phyloP scores from a whole-genome alignment of 495 filamentous ascomycete genomes.

The Staphylotrichum longicolle region DNA sequence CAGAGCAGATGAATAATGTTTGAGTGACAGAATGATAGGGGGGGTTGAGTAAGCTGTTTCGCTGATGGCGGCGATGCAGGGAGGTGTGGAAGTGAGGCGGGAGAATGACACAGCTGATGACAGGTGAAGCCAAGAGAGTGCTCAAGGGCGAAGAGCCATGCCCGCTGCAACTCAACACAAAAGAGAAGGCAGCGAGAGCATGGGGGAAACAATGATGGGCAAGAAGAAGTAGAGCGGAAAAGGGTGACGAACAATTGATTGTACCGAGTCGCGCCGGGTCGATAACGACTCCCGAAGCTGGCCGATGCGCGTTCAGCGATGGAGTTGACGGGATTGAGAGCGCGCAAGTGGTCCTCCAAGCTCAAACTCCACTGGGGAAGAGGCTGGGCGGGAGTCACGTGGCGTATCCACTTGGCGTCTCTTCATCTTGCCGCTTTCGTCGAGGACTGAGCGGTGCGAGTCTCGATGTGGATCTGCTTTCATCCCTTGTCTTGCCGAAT shows the following conservation, averaged over 20 bases:
- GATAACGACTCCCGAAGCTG: constrained; percentile 15
- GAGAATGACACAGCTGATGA: constrained; percentile 25
- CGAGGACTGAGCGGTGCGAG: too few relatives aligned
- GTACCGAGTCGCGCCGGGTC: constrained; percentile 17
- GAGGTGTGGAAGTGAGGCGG: constrained; percentile 21
- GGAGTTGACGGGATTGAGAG: constrained; percentile 5
- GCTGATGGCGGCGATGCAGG: constrained; percentile 29
- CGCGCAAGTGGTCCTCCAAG: not conserved
- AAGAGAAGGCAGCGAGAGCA: constrained; percentile 15
- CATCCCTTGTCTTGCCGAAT: too few relatives aligned
- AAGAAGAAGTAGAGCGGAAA: constrained; percentile 33
- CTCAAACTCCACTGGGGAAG: not conserved
- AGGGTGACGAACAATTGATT: constrained; percentile 42
- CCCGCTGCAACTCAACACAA: constrained; percentile 8
- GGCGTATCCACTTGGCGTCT: not conserved
- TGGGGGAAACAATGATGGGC: constrained; percentile 21
- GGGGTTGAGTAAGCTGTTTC: constrained; percentile 14
- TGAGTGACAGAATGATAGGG: constrained; percentile 25
- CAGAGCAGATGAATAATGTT: constrained; percentile 30
- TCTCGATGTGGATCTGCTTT: too few relatives aligned
- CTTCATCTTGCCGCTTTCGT: not conserved
- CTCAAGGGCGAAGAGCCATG: not conserved
- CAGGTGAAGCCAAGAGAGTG: constrained; percentile 12
- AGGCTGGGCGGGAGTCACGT: constrained; percentile 15
- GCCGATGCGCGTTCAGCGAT: constrained; percentile 22